Evolutionary conservation across 495 filamentous ascomycete species (phyloP).

Genomic region (Annulohypoxylon bovei): DNA sequence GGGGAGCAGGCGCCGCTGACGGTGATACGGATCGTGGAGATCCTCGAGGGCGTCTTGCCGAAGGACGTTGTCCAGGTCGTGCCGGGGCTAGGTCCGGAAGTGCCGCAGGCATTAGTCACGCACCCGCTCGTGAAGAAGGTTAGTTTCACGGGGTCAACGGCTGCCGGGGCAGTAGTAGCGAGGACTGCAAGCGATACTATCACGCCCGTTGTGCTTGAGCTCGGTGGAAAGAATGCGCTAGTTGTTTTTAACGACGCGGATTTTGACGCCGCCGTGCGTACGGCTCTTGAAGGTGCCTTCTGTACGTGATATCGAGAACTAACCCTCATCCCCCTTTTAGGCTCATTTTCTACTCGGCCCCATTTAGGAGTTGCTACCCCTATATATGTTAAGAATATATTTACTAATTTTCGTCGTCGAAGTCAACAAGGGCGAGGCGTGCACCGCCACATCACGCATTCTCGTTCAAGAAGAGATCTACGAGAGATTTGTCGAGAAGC

Average conservation of each 20-base stretch:
- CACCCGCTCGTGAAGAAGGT: constrained; percentile 72
- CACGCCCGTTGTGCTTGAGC: constrained; percentile 23
- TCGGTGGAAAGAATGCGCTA: constrained; percentile 20
- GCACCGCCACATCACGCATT: constrained; percentile 15
- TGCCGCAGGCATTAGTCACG: constrained; percentile 69
- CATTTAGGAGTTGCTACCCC: background rate
- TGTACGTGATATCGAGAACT: background rate
- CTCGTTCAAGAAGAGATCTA: constrained; percentile 18
- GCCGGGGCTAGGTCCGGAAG: constrained; percentile 47
- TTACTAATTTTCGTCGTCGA: background rate
- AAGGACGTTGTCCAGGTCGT: constrained; percentile 17
- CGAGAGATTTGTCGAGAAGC: constrained; percentile 15
- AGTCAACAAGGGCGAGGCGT: constrained; percentile 24
- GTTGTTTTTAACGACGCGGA: constrained; percentile 20
- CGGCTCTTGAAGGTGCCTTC: constrained; percentile 19
- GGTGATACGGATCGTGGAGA: constrained; percentile 23
- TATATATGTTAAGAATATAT: background rate
- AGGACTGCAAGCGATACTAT: constrained; percentile 10
- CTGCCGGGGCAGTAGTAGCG: constrained; percentile 14
- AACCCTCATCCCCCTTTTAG: background rate
- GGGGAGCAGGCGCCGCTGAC: constrained; percentile 80
- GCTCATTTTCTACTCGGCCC: background rate
- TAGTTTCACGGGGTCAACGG: constrained; percentile 69
- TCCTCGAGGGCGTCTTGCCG: constrained; percentile 11
- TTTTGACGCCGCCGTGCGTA: constrained; percentile 16